These are phyloP conservation scores for Glutinoglossum americanum DNA, from an alignment of 495 filamentous ascomycete genomes.

Conservation along the genomic window DNA sequence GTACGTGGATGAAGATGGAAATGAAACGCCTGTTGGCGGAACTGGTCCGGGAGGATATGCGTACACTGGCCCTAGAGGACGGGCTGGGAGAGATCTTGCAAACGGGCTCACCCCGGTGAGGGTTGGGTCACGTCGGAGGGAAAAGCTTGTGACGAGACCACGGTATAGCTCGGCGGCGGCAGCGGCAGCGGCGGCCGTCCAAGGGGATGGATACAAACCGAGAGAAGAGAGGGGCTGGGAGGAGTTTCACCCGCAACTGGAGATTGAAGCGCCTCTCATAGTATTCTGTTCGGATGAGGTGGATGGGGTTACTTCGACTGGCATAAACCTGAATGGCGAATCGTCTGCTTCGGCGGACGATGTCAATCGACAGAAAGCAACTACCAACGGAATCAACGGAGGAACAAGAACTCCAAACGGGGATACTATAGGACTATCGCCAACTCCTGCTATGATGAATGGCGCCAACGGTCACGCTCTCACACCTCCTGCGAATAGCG, in stretches of 20 bases:
- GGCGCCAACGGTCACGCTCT: background rate
- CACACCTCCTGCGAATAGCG: background rate
- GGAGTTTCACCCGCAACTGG: slow-evolving; percentile 87
- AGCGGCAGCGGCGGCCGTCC: slow-evolving; percentile 61
- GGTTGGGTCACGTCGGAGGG: slow-evolving; percentile 24
- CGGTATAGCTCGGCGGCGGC: slow-evolving; percentile 64
- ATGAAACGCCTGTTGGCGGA: slow-evolving; percentile 26
- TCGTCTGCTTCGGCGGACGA: slow-evolving; percentile 6
- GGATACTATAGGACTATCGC: background rate
- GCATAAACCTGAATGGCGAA: slow-evolving; percentile 5
- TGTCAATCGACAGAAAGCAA: background rate
- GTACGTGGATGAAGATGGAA: slow-evolving; percentile 43
- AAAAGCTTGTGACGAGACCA: slow-evolving; percentile 22
- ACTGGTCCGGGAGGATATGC: slow-evolving; percentile 24
- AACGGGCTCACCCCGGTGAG: slow-evolving; percentile 28
- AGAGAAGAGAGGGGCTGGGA: slow-evolving; percentile 91
- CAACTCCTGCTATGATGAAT: background rate
- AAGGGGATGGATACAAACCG: slow-evolving; percentile 89
- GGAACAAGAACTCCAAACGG: background rate
- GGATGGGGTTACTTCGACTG: slow-evolving; percentile 30
- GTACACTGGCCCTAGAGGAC: slow-evolving; percentile 20
- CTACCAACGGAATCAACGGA: background rate
- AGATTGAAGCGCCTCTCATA: slow-evolving; percentile 57
- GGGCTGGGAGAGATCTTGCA: slow-evolving; percentile 8
- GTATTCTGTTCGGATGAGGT: slow-evolving; percentile 69